Evolutionary conservation across 352 stramenopile genomes (phyloP), one percentile per base, ranked within the genome.

Genomic region (Thraustochytrium sp.): DNA sequence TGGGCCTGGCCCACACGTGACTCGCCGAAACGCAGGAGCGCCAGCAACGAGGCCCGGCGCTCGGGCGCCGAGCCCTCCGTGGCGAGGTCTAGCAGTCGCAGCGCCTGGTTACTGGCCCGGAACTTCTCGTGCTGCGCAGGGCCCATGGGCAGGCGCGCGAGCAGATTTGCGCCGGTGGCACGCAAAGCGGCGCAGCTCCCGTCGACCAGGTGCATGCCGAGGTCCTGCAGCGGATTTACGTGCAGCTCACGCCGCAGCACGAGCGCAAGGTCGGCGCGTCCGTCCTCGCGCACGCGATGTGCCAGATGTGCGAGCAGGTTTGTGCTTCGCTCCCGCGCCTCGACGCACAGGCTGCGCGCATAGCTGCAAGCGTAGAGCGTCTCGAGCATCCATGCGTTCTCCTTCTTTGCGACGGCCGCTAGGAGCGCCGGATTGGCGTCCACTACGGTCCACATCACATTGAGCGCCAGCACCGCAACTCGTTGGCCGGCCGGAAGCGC

Each of bases 11-110:
- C 51, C 5, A 37, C 40, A 23, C 29, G 51, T 0, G 74, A 82
- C 21, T 82, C 74, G n/a, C 51, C 74, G 42, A 34, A 82, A 5
- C 54, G 48, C 9, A 82, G 74, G 11, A 82, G 74, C 34, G 74
- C 74, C 5, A 82, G 49, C 4, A 82, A 31, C 36, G 74, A 51
- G 34, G 37, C 65, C 8, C 74, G 74, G 3, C 55, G 74, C 54
- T 82, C 53, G 1, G 11, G 40, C 9, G 21, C 29, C n/a, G 74
- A 54, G 34, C 56, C 49, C 11, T 78, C 2, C 11, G 74, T 82
- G 38, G 74, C 48, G 3, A 82, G 55, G 5, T 76, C 74, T 13
- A 82, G 9, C 8, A 82, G 74, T 16, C n/a, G 49, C 16, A 26
- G 9, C 11, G 11, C 51, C 42, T 34, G 9, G 34, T 37, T 37